phyloP scores from a whole-genome alignment of 208 protist genomes.

The Leishmania mexicana region DNA sequence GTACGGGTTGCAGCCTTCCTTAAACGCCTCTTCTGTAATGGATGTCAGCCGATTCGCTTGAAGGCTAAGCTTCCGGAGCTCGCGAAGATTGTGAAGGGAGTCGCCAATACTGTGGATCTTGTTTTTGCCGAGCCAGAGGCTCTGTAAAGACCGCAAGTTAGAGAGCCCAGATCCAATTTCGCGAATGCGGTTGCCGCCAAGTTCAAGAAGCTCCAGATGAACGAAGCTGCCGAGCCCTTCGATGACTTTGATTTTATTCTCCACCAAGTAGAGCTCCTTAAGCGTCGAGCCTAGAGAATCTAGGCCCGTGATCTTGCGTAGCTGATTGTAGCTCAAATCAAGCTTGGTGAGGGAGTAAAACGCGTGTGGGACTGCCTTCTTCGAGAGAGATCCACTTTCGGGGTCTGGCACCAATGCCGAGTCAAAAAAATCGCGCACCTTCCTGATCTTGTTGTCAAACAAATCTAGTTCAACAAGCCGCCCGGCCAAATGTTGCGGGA shows the following conservation, averaged over 20 bases:
- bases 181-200: conserved; percentile 89
- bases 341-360: conserved; percentile 75
- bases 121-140: conserved; percentile 93
- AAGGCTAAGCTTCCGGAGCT: conserved; percentile 71
- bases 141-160: conserved; percentile 65
- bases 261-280: conserved; percentile 89
- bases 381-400: conserved; percentile 16
- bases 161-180: conserved; percentile 74
- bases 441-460: conserved; percentile 93
- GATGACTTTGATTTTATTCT: conserved; percentile 93
- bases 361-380: conserved; percentile 34
- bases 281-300: conserved; percentile 72
- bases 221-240: conserved; percentile 79
- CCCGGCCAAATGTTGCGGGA: conserved; percentile 66
- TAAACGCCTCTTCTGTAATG: conserved; percentile 73
- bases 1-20: conserved; percentile 48
- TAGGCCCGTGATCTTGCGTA: conserved; percentile 72
- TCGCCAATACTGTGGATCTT: conserved; percentile 82
- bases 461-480: conserved; percentile 84
- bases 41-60: conserved; percentile 88
- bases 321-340: conserved; percentile 93
- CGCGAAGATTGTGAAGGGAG: conserved; percentile 55
- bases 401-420: conserved; percentile 19
- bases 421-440: conserved; percentile 80
- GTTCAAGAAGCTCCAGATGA: conserved; percentile 84